phyloP scores from a whole-genome alignment of 176 grass and related monocot genomes.

The Miscanthus lutarioriparius region DNA sequence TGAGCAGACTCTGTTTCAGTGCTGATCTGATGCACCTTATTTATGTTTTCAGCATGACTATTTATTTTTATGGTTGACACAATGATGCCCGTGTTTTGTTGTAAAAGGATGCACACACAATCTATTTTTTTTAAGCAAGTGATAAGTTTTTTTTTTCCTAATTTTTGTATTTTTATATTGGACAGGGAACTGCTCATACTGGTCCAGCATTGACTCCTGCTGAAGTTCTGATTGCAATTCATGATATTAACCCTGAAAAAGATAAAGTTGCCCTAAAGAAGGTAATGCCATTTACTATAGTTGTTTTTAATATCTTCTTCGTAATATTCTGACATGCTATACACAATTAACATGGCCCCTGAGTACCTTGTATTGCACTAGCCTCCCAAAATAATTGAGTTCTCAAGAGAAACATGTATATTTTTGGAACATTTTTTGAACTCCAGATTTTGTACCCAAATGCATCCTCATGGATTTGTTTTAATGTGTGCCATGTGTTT shows the following conservation, averaged over 20 bases:
- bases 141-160: background rate
- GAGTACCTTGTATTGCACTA: constrained; percentile 7
- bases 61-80: constrained; percentile 7
- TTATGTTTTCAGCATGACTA: constrained; percentile 3
- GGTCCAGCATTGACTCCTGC: constrained; percentile 93
- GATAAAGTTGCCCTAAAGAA: constrained; percentile 90
- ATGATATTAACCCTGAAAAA: constrained; percentile 93
- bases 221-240: constrained; percentile 98
- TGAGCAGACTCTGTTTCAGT: background rate
- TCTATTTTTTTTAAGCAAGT: background rate
- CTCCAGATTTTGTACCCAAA: background rate
- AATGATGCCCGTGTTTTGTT: constrained; percentile 6
- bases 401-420: background rate
- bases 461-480: constrained; percentile 10
- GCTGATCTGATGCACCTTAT: background rate
- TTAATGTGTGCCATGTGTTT: background rate
- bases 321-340: background rate
- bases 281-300: constrained; percentile 41
- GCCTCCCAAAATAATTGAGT: background rate
- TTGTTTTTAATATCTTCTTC: constrained; percentile 16
- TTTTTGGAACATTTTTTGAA: background rate
- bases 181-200: constrained; percentile 91
- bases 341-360: background rate
- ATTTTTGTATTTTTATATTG: constrained; percentile 14
- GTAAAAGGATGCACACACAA: background rate